Evolutionary conservation across 306 rosid genomes (phyloP), one percentile per base, ranked within the genome.

Genomic region (Rosa lucieae): DNA sequence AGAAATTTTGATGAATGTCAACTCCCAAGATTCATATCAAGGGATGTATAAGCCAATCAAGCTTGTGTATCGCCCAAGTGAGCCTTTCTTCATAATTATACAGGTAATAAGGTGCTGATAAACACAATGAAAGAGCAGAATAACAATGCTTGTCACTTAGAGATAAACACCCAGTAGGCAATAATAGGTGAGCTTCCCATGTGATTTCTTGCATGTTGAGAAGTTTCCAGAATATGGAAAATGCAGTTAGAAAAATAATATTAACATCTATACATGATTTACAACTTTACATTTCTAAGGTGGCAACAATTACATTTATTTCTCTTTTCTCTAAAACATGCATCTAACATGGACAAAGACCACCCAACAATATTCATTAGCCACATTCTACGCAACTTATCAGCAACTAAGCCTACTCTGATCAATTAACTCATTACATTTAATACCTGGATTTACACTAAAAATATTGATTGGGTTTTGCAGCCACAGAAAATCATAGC

Each of bases 31-130:
- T 61, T 61, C 75, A 62, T 39, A 58, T 78, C 87, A 92, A 23
- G 93, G 91, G 68, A 84, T 82, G 63, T 83, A 79, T 82, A 92
- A 89, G 82, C 94, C 99, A 69, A 85, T 92, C 89, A 95, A 93
- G 84, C 88, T 93, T 67, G 77, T 81, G 76, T 92, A 90, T 72
- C 90, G 89, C 87, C 96, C 99, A 72, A 90, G 93, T 83, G 96
- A 95, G 79, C 94, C 93, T 48, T 92, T 95, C 85, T 93, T 92
- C 87, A 90, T 93, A 77, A 86, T 95, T 84, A 87, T 83, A 84
- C 93, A 91, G 99, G 98, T 92, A 91, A 89, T 73, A 11, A n/a
- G 47, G 77, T 73, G 0, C 21, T 68, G 72, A 68, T 42, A 42
- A 20, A 51, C 76, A 72, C 12, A 18, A 32, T 39, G 47, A 18